Conservation (phyloP, 495 filamentous ascomycete genomes). For the Parathielavia hyrcaniae region DNA sequence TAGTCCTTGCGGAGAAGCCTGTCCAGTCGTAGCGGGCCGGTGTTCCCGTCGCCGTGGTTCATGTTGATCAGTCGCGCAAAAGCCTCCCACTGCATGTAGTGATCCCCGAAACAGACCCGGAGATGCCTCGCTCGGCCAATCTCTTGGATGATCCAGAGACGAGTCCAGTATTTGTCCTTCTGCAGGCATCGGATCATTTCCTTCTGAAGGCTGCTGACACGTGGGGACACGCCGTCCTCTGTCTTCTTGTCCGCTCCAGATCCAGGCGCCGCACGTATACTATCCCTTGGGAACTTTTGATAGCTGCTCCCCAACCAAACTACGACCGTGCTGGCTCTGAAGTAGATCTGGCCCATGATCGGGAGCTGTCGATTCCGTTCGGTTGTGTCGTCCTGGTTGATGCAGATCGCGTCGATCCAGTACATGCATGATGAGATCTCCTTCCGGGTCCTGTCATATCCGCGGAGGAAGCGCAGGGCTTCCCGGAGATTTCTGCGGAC, state of each 20-base stretch:
- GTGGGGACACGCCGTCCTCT: neutral
- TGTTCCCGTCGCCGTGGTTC: neutral
- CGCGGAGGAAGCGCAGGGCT: too few relatives aligned
- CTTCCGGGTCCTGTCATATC: too few relatives aligned
- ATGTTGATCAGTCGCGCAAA: neutral
- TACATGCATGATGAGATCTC: too few relatives aligned
- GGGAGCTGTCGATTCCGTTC: too few relatives aligned
- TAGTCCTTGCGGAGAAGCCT: neutral
- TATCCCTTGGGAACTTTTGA: neutral
- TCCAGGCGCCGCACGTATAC: neutral
- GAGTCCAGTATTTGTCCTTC: constrained; percentile 8
- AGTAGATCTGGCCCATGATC: neutral
- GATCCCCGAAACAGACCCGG: constrained; percentile 2
- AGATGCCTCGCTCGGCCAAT: constrained; percentile 8
- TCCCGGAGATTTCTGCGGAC: too few relatives aligned
- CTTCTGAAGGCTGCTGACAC: neutral
- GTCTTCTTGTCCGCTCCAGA: neutral
- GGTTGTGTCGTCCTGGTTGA: too few relatives aligned
- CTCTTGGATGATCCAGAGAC: constrained; percentile 15
- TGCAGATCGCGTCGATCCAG: too few relatives aligned
- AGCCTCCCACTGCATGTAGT: neutral
- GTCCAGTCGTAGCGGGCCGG: constrained; percentile 1
- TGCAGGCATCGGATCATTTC: neutral
- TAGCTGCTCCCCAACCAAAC: neutral
- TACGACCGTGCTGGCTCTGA: neutral